These are phyloP conservation scores for Didymella segeticola DNA, from an alignment of 2,329 filamentous ascomycete species.

Conservation along the genomic window DNA sequence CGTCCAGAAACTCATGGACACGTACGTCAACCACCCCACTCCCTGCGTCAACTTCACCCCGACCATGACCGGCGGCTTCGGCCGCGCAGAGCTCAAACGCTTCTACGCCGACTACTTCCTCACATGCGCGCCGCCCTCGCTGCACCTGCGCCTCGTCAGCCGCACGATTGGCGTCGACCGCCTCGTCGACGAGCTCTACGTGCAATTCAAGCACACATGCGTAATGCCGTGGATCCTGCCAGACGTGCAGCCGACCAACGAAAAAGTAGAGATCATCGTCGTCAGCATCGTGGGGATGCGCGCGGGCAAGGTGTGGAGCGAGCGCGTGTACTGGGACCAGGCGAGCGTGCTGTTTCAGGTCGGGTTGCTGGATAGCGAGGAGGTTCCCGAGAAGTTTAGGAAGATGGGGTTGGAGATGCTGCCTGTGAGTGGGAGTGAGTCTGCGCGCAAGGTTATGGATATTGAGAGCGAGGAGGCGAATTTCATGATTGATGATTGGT, in stretches of 20 bases:
- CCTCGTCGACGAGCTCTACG: conserved; percentile 66
- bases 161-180: conserved; percentile 65
- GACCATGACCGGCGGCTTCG: conserved; percentile 56
- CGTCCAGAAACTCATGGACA: conserved; percentile 47
- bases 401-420: conserved; percentile 55
- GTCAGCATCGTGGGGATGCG: conserved; percentile 64
- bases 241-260: conserved; percentile 62
- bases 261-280: conserved; percentile 63
- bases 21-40: conserved; percentile 43
- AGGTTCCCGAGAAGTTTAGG: conserved; percentile 57
- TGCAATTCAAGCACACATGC: conserved; percentile 64
- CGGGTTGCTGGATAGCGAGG: conserved; percentile 63
- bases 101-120: conserved; percentile 67
- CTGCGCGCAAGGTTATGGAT: conserved; percentile 56
- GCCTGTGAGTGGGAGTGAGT: conserved; percentile 55
- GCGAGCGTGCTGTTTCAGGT: conserved; percentile 66
- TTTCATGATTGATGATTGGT: conserved; percentile 57
- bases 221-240: conserved; percentile 67
- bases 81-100: conserved; percentile 49
- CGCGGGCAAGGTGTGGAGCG: conserved; percentile 61
- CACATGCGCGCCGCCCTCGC: conserved; percentile 53
- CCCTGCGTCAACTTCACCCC: conserved; percentile 54
- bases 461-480: conserved; percentile 53
- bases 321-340: conserved; percentile 69
- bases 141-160: conserved; percentile 62